Conservation (phyloP, 2,329 filamentous ascomycete genomes). For the Diaporthe sp. region DNA sequence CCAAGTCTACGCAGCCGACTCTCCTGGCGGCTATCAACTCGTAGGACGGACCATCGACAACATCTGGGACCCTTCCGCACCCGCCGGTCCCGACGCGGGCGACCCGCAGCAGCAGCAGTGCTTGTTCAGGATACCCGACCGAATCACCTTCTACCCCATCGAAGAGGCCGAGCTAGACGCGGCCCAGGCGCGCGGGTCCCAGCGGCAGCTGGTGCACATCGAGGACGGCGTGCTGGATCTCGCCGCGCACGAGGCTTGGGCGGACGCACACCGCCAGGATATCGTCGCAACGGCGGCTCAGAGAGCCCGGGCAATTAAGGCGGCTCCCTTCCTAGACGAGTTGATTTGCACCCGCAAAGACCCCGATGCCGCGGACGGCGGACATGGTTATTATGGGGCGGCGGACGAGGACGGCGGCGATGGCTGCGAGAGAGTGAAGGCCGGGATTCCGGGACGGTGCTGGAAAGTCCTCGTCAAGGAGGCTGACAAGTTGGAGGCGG, state of each 20-base stretch:
- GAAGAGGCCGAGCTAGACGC: not conserved
- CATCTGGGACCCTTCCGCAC: not conserved
- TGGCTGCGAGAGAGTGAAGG: not conserved
- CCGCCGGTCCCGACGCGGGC: rapidly evolving
- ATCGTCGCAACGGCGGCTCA: not conserved
- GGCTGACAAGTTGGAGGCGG: not conserved
- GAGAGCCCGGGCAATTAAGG: not conserved
- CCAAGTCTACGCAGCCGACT: not conserved
- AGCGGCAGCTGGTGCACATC: not conserved
- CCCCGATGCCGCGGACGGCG: too few relatives aligned
- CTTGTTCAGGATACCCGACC: not conserved
- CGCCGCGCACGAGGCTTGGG: not conserved
- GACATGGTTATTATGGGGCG: not conserved
- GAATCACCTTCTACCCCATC: not conserved
- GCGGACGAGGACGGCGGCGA: not conserved
- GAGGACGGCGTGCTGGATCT: not conserved
- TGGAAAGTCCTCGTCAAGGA: not conserved
- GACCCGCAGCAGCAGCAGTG: not conserved
- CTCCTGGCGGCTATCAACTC: slow-evolving; percentile 2
- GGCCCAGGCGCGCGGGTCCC: not conserved
- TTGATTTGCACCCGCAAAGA: not conserved
- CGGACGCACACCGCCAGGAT: not conserved
- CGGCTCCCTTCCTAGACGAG: not conserved
- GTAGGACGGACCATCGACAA: not conserved
- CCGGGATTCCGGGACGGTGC: not conserved